Evolutionary conservation across 805 yeast genomes (phyloP).

Genomic region (Nakazawaea siamensis): DNA sequence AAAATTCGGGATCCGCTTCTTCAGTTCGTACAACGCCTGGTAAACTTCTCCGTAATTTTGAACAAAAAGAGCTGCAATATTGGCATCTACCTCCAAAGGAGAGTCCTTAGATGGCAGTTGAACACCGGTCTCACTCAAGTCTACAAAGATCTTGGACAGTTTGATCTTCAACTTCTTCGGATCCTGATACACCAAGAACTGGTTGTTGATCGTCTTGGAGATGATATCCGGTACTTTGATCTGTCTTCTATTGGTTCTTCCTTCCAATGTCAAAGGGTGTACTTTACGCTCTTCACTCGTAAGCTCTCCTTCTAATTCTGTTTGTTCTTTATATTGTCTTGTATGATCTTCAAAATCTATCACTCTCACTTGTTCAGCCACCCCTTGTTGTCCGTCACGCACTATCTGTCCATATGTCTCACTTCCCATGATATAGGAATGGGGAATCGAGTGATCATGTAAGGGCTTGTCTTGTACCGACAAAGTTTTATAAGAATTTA

Average conservation of each 20-base stretch:
- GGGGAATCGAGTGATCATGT: constrained; percentile 19
- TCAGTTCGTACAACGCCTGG: constrained; percentile 61
- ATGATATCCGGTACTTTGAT: constrained; percentile 49
- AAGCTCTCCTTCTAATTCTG: constrained; percentile 5
- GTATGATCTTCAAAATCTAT: constrained; percentile 7
- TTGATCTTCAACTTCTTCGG: constrained; percentile 60
- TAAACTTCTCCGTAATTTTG: constrained; percentile 70
- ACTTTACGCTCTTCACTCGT: constrained; percentile 47
- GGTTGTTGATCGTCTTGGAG: constrained; percentile 50
- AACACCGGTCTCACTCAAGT: constrained; percentile 42
- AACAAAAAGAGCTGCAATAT: constrained; percentile 69
- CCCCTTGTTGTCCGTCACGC: constrained; percentile 20
- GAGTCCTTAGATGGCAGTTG: constrained; percentile 32
- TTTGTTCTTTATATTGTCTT: background rate
- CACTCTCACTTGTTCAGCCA: constrained; percentile 9
- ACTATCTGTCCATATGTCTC: constrained; percentile 36
- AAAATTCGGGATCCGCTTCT: constrained; percentile 45
- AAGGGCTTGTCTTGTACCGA: constrained; percentile 15
- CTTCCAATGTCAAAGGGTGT: constrained; percentile 48
- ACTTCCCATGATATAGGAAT: constrained; percentile 27
- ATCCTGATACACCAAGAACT: constrained; percentile 48
- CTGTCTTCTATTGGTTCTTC: constrained; percentile 43
- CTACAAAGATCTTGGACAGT: constrained; percentile 30
- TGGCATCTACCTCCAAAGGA: constrained; percentile 62
- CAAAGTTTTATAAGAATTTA: constrained; percentile 10